phyloP scores from a whole-genome alignment of 345 rosid genomes.

The Hibiscus mutabilis region DNA sequence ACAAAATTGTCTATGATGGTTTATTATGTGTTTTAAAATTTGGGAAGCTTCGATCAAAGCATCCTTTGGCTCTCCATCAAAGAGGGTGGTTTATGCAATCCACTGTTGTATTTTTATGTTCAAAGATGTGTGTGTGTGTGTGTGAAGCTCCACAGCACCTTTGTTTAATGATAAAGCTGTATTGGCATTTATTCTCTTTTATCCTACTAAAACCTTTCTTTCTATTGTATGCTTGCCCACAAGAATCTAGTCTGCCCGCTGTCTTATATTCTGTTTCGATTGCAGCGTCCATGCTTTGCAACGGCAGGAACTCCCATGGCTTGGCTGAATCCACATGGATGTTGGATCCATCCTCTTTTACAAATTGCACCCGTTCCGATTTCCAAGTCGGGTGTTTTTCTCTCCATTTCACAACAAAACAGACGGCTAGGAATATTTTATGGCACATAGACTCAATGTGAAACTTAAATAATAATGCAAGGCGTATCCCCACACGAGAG shows the following conservation, averaged over 20 bases:
- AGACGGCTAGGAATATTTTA: too few species aligned
- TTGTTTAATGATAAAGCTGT: neutral
- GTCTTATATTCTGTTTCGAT: neutral
- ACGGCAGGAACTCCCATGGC: neutral
- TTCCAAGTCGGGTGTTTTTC: neutral
- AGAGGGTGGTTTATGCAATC: too few species aligned
- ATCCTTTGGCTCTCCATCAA: too few species aligned
- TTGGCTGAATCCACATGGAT: slow-evolving; percentile 2
- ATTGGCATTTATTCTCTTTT: neutral
- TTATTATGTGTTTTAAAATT: too few species aligned
- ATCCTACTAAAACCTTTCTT: neutral
- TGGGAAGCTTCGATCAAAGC: too few species aligned
- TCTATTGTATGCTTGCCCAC: neutral
- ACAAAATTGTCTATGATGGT: too few species aligned
- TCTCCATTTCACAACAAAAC: neutral
- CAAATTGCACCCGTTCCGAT: neutral
- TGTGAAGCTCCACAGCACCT: neutral
- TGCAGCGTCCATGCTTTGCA: neutral
- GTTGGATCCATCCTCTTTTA: neutral
- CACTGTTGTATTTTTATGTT: too few species aligned
- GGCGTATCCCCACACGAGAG: neutral
- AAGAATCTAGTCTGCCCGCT: neutral
- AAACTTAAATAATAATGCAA: too few species aligned
- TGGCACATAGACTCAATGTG: too few species aligned
- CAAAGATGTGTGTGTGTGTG: too few species aligned